phyloP scores from a whole-genome alignment of 495 filamentous ascomycete genomes.

The Podospora comata region DNA sequence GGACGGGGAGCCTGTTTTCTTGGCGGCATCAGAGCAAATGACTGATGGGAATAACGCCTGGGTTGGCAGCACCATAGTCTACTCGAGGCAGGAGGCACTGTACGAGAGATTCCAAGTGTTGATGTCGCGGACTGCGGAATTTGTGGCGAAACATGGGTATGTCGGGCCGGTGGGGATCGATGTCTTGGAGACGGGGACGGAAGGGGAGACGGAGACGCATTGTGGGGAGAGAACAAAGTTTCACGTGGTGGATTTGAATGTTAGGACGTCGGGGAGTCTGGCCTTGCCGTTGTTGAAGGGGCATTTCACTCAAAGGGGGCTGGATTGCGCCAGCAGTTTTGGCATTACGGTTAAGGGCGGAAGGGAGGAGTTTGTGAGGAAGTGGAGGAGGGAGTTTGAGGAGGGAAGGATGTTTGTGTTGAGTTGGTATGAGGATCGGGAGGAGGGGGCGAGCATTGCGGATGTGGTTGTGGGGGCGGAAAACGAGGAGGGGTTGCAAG shows the following conservation, averaged over 20 bases:
- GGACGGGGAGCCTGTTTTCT: constrained; percentile 22
- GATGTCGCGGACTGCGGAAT: constrained; percentile 25
- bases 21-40: constrained; percentile 34
- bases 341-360: constrained; percentile 15
- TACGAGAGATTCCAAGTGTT: constrained; percentile 22
- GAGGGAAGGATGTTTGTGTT: constrained; percentile 26
- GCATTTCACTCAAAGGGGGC: constrained; percentile 24
- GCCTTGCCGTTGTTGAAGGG: constrained; percentile 27
- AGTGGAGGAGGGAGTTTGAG: constrained; percentile 24
- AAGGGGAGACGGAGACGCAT: constrained; percentile 6
- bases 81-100: constrained; percentile 26
- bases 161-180: constrained; percentile 35
- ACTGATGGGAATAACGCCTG: constrained; percentile 26
- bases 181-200: constrained; percentile 24
- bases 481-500: constrained; percentile 22
- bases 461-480: constrained; percentile 31
- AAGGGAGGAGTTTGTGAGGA: constrained; percentile 24
- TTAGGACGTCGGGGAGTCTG: constrained; percentile 33
- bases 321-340: constrained; percentile 30
- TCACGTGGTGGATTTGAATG: constrained; percentile 37
- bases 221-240: constrained; percentile 13
- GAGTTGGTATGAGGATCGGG: constrained; percentile 32
- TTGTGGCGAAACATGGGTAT: constrained; percentile 29
- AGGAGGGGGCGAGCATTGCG: constrained; percentile 22
- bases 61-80: constrained; percentile 33